These are phyloP conservation scores for Boletus sp. DNA, from an alignment of 768 basidiomycete species.

Conservation along the genomic window DNA sequence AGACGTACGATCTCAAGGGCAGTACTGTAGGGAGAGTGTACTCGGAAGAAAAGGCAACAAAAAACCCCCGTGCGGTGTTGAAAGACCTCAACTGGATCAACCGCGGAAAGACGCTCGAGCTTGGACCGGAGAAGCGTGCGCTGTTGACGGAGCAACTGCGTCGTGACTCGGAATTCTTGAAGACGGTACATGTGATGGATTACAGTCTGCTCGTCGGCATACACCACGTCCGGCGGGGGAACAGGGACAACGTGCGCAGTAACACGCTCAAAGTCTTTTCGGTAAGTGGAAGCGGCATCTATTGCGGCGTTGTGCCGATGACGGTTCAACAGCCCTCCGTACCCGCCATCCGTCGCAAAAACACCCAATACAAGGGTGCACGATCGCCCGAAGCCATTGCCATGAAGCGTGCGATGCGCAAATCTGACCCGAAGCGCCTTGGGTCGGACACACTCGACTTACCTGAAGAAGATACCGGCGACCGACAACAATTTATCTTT, in stretches of 20 bases:
- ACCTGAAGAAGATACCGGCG: constrained; percentile 60
- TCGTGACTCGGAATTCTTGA: constrained; percentile 83
- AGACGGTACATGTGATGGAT: constrained; percentile 87
- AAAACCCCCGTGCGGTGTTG: constrained; percentile 84
- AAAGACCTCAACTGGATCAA: constrained; percentile 98
- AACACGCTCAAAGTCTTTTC: constrained; percentile 92
- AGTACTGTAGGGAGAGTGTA: constrained; percentile 87
- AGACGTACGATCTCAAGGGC: constrained; percentile 96
- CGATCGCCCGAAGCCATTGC: constrained; percentile 73
- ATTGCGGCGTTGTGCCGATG: background rate
- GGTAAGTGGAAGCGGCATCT: constrained; percentile 44
- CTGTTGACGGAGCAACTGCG: constrained; percentile 87
- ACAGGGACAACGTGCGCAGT: constrained; percentile 85
- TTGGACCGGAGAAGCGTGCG: constrained; percentile 96
- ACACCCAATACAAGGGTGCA: constrained; percentile 54
- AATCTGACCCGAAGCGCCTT: constrained; percentile 73
- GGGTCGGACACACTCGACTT: constrained; percentile 50
- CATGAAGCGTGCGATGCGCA: constrained; percentile 80
- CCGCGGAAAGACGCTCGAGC: constrained; percentile 66
- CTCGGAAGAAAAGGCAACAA: constrained; percentile 71
- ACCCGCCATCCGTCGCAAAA: constrained; percentile 58
- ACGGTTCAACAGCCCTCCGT: constrained; percentile 57
- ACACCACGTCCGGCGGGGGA: constrained; percentile 87
- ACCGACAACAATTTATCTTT: constrained; percentile 74
- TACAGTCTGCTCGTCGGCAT: constrained; percentile 94